Evolutionary conservation across 2,329 filamentous ascomycete genomes (phyloP).

Genomic region (Colletotrichum lupini): DNA sequence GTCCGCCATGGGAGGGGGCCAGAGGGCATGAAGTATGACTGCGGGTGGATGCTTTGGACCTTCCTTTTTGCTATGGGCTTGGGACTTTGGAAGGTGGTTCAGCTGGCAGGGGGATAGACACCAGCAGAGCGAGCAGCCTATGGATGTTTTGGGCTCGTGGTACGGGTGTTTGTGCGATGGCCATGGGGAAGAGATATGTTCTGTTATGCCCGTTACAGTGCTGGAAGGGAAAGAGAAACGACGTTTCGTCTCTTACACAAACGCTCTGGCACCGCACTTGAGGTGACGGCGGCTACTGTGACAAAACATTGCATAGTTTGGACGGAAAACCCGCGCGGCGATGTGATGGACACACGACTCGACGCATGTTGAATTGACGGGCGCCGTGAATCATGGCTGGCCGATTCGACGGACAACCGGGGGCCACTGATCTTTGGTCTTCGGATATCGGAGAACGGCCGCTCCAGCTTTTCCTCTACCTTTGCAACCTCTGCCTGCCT

Average conservation of each 20-base stretch:
- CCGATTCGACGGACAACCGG: background rate
- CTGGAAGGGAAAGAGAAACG: conserved; percentile 2
- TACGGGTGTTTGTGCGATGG: background rate
- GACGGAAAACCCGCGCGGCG: background rate
- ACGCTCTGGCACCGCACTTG: background rate
- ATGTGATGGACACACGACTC: background rate
- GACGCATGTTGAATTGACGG: background rate
- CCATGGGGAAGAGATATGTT: background rate
- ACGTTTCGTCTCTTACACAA: background rate
- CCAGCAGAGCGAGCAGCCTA: background rate
- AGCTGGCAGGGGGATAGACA: background rate
- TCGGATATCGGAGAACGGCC: conserved; percentile 2
- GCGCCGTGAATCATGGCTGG: background rate
- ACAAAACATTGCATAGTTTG: background rate
- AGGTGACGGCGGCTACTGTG: conserved; percentile 26
- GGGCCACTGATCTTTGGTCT: too few relatives aligned
- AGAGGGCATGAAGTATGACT: background rate
- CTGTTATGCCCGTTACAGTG: background rate
- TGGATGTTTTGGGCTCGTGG: background rate
- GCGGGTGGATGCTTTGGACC: background rate
- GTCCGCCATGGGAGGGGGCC: background rate
- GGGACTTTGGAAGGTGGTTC: background rate
- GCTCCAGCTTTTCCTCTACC: background rate
- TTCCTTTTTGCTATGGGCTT: background rate
- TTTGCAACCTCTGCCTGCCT: background rate